Evolutionary conservation across 805 yeast genomes (phyloP), one percentile per base, ranked within the genome.

Genomic region (Cyberlindnera mycetangii): DNA sequence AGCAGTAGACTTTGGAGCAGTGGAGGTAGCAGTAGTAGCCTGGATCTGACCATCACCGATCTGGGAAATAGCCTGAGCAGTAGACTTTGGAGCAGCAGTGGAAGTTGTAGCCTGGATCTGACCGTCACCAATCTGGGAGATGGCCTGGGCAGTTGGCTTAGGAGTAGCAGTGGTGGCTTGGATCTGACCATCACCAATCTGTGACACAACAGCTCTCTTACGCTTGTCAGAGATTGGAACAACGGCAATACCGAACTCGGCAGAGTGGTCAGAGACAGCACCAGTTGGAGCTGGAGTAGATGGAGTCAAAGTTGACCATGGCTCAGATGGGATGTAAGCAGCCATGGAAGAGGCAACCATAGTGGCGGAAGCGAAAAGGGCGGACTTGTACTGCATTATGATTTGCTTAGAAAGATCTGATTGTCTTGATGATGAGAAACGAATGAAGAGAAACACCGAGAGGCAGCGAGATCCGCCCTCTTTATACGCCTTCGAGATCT

Each of bases 251-350:
- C 75, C 76, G 46, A 70, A 70, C 39, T 71, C 61, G 33, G 65
- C 61, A 34, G 62, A 50, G 59, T 64, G 66, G 42, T 62, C 64
- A 35, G 74, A 64, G 24, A 64, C 43, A 52, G 70, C 75, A 50
- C 66, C 65, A 24, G 60, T 40, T 59, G 62, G 68, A 35, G 71
- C 66, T 24, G 60, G 36, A 40, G 66, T 60, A 15, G 58, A 52
- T 58, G 75, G 74, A 21, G 73, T 70, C 59, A 70, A 60, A 49
- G 74, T 70, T 32, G 69, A 47, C 75, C 75, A 71, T 53, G 71
- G 69, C 43, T 66, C 83, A 46, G 80, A 65, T 51, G 88, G 87
- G 54, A 81, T 79, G 56, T 76, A 76, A 47, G 88, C 87, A 41
- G 85, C 85, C 47, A 75, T 45, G 31, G 60, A 42, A 34, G 82